Evolutionary conservation across 164 flowering plant genomes (phyloP), one percentile per base, ranked within the genome.

Genomic region (Vitis cinerea): DNA sequence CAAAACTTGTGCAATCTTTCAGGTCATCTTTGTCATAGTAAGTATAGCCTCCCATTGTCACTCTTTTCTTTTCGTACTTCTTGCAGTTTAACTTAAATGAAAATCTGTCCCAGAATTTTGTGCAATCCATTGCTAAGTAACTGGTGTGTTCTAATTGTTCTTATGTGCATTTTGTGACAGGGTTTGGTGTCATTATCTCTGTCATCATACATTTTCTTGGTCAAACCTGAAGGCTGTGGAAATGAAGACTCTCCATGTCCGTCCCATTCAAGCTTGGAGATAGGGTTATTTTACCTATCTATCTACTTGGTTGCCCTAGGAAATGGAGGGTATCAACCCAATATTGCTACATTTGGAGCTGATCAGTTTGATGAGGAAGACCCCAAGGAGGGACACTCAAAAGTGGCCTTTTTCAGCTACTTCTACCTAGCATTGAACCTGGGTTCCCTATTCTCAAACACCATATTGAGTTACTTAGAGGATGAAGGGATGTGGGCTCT

Each of bases 261-360:
- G 7, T 2, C 72, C 0, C 98, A 90, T 65, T 83, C 97, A 8
- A 80, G 71, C 54, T 29, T 80, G 63, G 87, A 82, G 71, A 78
- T 85, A 0, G 82, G 80, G 3, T 51, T 90, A 9, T 94, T 92
- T 61, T 94, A 90, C 75, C 66, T 94, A 55, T 88, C 94, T 0
- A 87, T 87, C 47, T 93, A 93, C 80, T 69, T 91, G 51, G 73
- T 90, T 61, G 97, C 97, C 44, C 79, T 92, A 7, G 98, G 98
- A 54, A 85, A 91, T 80, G 98, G 98, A 64, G 98, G 97, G n/a
- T 94, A 94, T 66, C 98, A 94, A 71, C 98, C 97, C 10, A 90
- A 83, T 44, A 90, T 94, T 37, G 97, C 96, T 8, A 94, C 98
- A n/a, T 87, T 94, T 73, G 97, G 98, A 5, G 97, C 98, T 15